Evolutionary conservation across 805 yeast species (phyloP).

Genomic region (Monosporozyma aerobia): DNA sequence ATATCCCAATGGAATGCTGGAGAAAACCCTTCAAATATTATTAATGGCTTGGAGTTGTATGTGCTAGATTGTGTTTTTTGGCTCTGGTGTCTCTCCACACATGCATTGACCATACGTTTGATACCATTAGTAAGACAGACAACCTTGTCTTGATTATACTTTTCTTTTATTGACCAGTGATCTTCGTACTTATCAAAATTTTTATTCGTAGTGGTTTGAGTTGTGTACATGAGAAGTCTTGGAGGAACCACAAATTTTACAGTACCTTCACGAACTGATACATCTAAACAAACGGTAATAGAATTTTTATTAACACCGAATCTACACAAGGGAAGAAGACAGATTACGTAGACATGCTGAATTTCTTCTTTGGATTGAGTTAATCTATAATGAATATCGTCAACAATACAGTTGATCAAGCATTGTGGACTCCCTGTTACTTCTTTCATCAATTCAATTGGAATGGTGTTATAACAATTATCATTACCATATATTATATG

Average conservation of each 20-base stretch:
- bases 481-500: conserved; percentile 15
- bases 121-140: not conserved
- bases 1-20: conserved; percentile 18
- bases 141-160: not conserved
- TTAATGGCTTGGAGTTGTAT: conserved; percentile 7
- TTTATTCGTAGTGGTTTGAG: not conserved
- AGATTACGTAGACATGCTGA: not conserved
- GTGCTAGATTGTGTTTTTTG: not conserved
- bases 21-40: conserved; percentile 17
- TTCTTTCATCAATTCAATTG: conserved; percentile 7
- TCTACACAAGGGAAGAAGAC: not conserved
- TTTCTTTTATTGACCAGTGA: not conserved
- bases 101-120: not conserved
- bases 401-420: conserved; percentile 15
- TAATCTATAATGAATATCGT: conserved; percentile 4
- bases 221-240: conserved; percentile 13
- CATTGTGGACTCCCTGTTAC: conserved; percentile 13
- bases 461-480: not conserved
- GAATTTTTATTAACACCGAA: not conserved
- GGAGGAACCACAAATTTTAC: conserved; percentile 9
- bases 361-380: not conserved
- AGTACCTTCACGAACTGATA: conserved; percentile 7
- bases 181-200: not conserved
- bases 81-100: not conserved
- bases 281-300: conserved; percentile 11